These are phyloP conservation scores for Entamoeba histolytica DNA, from an alignment of 208 protist genomes.

Conservation along the genomic window DNA sequence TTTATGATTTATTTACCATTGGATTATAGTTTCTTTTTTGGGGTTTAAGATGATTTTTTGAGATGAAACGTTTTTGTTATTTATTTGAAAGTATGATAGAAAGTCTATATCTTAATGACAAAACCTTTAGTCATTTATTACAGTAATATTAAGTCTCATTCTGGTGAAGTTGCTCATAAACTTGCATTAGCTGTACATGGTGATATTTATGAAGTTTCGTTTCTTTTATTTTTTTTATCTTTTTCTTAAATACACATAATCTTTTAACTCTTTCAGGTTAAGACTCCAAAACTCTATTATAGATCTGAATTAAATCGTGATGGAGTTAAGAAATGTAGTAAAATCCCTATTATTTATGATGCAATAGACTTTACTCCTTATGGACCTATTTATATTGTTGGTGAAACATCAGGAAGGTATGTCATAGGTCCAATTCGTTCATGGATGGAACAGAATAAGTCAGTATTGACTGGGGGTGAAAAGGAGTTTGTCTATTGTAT, in stretches of 20 bases:
- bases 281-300: not conserved
- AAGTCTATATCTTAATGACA: not conserved
- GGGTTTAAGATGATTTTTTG: too few relatives aligned
- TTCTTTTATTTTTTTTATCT: not conserved
- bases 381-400: not conserved
- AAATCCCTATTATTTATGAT: not conserved
- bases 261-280: not conserved
- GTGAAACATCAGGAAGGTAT: not conserved
- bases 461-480: not conserved
- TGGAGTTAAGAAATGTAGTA: not conserved
- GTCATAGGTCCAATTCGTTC: not conserved
- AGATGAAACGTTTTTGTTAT: not conserved
- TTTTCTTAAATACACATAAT: too few relatives aligned
- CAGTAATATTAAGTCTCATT: not conserved
- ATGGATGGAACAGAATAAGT: not conserved
- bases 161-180: not conserved
- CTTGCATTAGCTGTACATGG: not conserved
- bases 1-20: not conserved
- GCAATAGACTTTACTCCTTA: not conserved
- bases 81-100: not conserved
- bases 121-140: not conserved
- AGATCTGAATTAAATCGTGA: not conserved
- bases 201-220: not conserved
- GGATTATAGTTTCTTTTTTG: too few relatives aligned
- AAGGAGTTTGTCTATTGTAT: not conserved